phyloP scores from a whole-genome alignment of 345 rosid species.

The Aquilaria malaccensis region DNA sequence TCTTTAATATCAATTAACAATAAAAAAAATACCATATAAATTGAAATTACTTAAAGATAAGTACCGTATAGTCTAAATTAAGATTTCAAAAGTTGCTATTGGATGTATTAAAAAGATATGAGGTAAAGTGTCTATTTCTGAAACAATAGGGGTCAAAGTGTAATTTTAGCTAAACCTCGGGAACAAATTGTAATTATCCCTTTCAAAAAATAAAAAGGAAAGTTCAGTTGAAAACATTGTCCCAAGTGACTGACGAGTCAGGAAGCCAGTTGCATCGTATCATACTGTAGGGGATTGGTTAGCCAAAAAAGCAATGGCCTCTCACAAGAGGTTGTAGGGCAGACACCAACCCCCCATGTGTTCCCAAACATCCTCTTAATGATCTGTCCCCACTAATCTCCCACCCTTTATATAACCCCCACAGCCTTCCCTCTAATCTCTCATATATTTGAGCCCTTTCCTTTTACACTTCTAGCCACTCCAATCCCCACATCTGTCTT shows the following conservation, averaged over 20 bases:
- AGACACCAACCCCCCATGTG: conserved; percentile 40
- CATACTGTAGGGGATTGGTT: conserved; percentile 27
- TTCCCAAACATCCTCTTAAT: conserved; percentile 3
- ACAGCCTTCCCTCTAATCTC: neutral
- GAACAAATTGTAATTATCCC: too few species aligned
- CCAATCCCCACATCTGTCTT: neutral
- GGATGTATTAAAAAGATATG: too few species aligned
- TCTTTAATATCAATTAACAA: too few species aligned
- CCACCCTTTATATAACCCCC: conserved; percentile 10
- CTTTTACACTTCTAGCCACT: neutral
- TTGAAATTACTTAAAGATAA: too few species aligned
- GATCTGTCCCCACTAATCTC: conserved; percentile 15
- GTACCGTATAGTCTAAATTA: too few species aligned
- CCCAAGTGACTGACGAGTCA: conserved; percentile 19
- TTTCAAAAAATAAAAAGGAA: too few species aligned
- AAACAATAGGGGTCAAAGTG: too few species aligned
- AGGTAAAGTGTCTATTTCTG: too few species aligned
- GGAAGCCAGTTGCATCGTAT: conserved; percentile 7
- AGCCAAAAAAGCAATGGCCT: conserved; percentile 26
- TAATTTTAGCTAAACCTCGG: too few species aligned
- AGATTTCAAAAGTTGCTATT: too few species aligned
- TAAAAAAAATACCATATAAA: too few species aligned
- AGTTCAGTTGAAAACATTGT: conserved; percentile 7
- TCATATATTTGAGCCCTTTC: conserved; percentile 4
- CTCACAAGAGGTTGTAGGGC: conserved; percentile 32